Evolutionary conservation across 805 yeast genomes (phyloP).

Genomic region (Torulaspora maleeae): DNA sequence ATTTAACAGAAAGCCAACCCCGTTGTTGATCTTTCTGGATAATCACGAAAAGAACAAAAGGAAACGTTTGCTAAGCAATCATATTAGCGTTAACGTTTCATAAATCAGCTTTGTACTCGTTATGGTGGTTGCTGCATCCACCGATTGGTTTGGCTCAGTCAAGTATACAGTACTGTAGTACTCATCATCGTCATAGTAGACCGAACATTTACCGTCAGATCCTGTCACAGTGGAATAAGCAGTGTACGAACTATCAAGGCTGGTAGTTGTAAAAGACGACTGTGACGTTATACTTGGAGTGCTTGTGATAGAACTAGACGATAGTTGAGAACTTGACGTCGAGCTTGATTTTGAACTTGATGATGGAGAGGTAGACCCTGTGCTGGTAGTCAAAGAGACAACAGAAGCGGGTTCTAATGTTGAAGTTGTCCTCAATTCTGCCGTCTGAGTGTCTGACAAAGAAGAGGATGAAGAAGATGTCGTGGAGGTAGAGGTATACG

Average conservation of each 20-base stretch:
- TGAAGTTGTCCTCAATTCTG: conserved; percentile 5
- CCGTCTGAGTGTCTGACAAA: background rate
- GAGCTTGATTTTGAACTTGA: background rate
- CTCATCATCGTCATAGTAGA: conserved; percentile 25
- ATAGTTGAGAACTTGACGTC: background rate
- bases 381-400: conserved; percentile 6
- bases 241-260: conserved; percentile 8
- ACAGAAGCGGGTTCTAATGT: conserved; percentile 12
- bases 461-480: conserved; percentile 7
- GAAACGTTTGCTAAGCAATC: too few relatives aligned
- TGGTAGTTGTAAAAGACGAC: conserved; percentile 10
- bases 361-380: background rate
- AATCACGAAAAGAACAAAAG: background rate
- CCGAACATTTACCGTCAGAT: conserved; percentile 27
- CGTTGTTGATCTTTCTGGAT: background rate
- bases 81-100: conserved; percentile 20
- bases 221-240: conserved; percentile 15
- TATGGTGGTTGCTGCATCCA: conserved; percentile 36
- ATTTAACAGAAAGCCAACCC: background rate
- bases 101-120: conserved; percentile 31
- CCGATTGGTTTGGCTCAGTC: conserved; percentile 27
- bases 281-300: conserved; percentile 1
- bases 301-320: conserved; percentile 1
- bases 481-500: conserved; percentile 1
- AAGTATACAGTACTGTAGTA: conserved; percentile 33